A percentile compares a stretch with the other conserved stretches of the same genome.
Conservation (phyloP, 768 basidiomycete species). For the Stropharia rugosoannulata region DNA sequence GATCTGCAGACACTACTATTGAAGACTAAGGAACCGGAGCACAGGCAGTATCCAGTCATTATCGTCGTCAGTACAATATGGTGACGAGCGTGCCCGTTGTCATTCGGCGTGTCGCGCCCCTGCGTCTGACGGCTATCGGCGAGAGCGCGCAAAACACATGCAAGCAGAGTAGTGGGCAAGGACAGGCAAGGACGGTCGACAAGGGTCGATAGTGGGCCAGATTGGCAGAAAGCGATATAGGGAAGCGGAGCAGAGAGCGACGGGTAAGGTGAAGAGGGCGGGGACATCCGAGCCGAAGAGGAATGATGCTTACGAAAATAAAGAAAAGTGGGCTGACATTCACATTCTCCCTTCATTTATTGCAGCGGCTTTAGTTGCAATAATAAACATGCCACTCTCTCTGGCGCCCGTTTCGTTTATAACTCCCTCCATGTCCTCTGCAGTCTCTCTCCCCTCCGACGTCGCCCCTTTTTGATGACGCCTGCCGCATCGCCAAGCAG, state of each 20-base stretch:
- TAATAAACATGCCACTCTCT: conserved; percentile 25
- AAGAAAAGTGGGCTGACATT: conserved; percentile 40
- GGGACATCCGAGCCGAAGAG: conserved; percentile 9
- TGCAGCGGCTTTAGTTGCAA: conserved; percentile 10
- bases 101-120: too few species aligned
- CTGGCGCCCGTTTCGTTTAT: conserved; percentile 14
- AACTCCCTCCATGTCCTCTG: conserved; percentile 5
- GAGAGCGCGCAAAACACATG: too few species aligned
- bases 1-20: too few species aligned
- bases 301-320: conserved; percentile 30
- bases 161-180: too few species aligned
- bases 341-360: conserved; percentile 7
- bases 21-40: too few species aligned
- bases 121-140: too few species aligned
- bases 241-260: not conserved
- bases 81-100: too few species aligned
- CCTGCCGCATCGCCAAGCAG: not conserved
- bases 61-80: too few species aligned
- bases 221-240: not conserved
- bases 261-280: not conserved
- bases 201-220: not conserved
- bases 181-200: too few species aligned
- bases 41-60: too few species aligned
- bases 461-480: conserved; percentile 6
- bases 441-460: conserved; percentile 2